phyloP scores from a whole-genome alignment of 2,329 filamentous ascomycete genomes.

The Fusarium torulosum region DNA sequence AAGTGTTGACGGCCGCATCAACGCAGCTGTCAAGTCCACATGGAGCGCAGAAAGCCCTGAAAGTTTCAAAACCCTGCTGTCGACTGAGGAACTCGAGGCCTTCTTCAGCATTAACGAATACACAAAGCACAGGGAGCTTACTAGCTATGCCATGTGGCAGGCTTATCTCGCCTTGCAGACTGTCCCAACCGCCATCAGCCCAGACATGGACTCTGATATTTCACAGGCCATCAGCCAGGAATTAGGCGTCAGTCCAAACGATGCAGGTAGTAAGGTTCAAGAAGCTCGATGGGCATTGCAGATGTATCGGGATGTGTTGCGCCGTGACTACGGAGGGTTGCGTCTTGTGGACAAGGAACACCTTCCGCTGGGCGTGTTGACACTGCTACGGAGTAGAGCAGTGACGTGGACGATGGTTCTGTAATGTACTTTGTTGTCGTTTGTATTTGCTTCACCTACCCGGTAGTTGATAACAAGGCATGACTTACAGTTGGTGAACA shows the following conservation, averaged over 20 bases:
- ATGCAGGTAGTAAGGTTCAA: neutral
- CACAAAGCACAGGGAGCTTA: neutral
- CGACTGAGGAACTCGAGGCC: neutral
- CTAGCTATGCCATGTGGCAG: neutral
- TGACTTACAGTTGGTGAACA: too few relatives aligned
- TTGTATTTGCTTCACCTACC: too few relatives aligned
- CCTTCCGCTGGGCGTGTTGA: neutral
- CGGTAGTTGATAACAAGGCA: too few relatives aligned
- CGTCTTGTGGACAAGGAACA: conserved; percentile 7
- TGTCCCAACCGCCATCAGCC: neutral
- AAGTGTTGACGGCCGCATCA: neutral
- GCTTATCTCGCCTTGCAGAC: neutral
- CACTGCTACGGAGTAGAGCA: neutral
- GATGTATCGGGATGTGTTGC: conserved; percentile 3
- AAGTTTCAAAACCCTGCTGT: neutral
- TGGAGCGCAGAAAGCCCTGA: neutral
- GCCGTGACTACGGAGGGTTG: conserved; percentile 1
- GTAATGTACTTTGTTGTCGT: neutral
- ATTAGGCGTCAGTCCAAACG: neutral
- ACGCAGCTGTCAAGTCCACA: neutral
- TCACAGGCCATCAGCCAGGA: neutral
- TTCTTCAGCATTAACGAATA: conserved; percentile 2
- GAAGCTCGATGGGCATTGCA: conserved; percentile 4
- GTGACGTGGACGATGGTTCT: conserved; percentile 3
- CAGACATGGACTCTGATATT: neutral